Conservation (phyloP, 2,329 filamentous ascomycete genomes). For the Cryphonectria naterciae region DNA sequence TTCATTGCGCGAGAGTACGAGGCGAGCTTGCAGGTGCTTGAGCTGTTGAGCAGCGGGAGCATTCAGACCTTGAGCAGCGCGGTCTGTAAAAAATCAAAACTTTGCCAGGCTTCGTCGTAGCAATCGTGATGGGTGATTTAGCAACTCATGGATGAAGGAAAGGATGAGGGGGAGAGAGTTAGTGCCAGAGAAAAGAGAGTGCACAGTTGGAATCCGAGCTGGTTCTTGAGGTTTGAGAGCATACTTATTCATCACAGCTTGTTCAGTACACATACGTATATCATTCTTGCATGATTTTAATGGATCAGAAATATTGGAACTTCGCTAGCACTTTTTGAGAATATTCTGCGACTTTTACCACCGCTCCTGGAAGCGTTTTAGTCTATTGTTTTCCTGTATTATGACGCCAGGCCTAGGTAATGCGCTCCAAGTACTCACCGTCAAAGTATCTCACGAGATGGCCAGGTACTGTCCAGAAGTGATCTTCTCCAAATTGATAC, state of each 20-base stretch:
- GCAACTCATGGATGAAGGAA: background rate
- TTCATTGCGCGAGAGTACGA: conserved; percentile 56
- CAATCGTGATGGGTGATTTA: background rate
- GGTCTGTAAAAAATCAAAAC: conserved; percentile 52
- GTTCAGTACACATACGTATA: background rate
- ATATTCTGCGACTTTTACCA: background rate
- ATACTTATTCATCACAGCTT: background rate
- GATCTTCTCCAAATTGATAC: background rate
- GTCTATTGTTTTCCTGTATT: background rate
- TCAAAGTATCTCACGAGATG: background rate
- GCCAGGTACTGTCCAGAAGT: conserved; percentile 3
- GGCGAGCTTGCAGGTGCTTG: conserved; percentile 57
- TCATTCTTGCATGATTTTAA: background rate
- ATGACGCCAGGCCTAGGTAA: background rate
- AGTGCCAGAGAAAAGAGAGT: background rate
- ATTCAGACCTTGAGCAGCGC: conserved; percentile 53
- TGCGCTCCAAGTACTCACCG: background rate
- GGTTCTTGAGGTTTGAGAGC: background rate
- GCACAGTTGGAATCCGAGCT: background rate
- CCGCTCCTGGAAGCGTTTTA: background rate
- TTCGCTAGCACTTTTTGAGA: background rate
- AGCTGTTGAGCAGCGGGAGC: conserved; percentile 56
- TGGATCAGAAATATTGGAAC: background rate
- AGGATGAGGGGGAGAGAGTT: no score
- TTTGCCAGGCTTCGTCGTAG: conserved; percentile 27